Conservation (phyloP, 108 stramenopile genomes). For the Hondaea fermentalgiana region DNA sequence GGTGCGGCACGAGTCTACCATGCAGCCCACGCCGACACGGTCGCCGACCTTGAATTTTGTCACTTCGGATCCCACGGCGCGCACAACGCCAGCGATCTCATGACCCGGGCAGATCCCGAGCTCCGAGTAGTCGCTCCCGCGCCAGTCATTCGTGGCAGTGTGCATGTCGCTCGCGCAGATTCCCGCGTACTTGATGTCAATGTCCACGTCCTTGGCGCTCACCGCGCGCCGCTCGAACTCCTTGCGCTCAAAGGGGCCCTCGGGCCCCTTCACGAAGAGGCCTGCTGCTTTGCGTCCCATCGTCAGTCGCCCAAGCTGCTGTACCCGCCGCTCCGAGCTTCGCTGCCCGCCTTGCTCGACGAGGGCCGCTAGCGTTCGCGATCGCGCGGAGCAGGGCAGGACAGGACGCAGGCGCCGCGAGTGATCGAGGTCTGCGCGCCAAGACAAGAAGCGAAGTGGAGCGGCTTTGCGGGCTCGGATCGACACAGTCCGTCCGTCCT, state of each 20-base stretch:
- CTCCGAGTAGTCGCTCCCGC: neutral
- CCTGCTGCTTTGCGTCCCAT: neutral
- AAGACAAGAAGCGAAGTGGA: too few relatives aligned
- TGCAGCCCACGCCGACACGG: constrained; percentile 56
- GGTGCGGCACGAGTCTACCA: constrained; percentile 48
- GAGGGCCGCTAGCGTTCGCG: too few relatives aligned
- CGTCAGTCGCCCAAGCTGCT: neutral
- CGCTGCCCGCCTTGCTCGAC: too few relatives aligned
- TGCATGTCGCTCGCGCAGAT: constrained; percentile 53
- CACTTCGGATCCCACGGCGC: constrained; percentile 43
- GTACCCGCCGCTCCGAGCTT: neutral
- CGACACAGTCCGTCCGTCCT: too few relatives aligned
- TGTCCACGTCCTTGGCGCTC: neutral
- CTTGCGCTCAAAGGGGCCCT: neutral
- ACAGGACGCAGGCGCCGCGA: too few relatives aligned
- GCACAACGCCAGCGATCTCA: constrained; percentile 46
- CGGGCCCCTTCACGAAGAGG: neutral
- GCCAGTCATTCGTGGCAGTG: constrained; percentile 29
- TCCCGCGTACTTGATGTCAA: constrained; percentile 30
- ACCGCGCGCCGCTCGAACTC: constrained; percentile 17
- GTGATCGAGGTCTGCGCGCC: too few relatives aligned
- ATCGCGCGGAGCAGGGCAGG: too few relatives aligned
- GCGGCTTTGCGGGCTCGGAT: too few relatives aligned
- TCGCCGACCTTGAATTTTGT: constrained; percentile 59
- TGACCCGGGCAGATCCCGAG: constrained; percentile 41